Evolutionary conservation across 2,329 filamentous ascomycete species (phyloP).

Genomic region (Scorias spongiosa): DNA sequence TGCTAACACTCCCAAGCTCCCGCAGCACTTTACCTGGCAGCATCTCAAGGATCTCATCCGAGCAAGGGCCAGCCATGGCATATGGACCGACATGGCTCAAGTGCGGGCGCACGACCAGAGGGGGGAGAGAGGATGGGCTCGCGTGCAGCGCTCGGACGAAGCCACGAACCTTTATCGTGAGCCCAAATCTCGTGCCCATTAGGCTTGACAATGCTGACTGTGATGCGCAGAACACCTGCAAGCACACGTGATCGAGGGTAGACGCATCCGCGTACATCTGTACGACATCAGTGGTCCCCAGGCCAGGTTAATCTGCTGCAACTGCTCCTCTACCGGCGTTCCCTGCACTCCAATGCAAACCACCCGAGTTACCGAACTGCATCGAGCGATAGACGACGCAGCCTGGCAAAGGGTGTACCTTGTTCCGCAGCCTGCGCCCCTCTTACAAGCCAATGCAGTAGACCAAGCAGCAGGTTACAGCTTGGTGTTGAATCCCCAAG

Average conservation of each 20-base stretch:
- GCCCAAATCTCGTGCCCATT: background rate
- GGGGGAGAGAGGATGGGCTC: slow-evolving; percentile 11
- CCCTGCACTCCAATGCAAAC: background rate
- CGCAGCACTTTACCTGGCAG: slow-evolving; percentile 17
- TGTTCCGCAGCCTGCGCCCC: background rate
- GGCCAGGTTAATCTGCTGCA: slow-evolving; percentile 10
- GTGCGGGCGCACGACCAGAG: slow-evolving; percentile 9
- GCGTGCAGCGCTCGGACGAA: slow-evolving; percentile 12
- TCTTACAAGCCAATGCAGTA: background rate
- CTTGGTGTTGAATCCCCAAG: too few species aligned
- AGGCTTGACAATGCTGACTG: background rate
- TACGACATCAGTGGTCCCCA: slow-evolving; percentile 12
- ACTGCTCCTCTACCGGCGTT: slow-evolving; percentile 5
- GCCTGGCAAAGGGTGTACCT: slow-evolving; percentile 8
- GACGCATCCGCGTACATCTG: slow-evolving; percentile 12
- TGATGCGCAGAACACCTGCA: slow-evolving; percentile 12
- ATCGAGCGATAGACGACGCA: slow-evolving; percentile 5
- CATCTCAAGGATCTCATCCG: slow-evolving; percentile 18
- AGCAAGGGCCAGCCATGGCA: slow-evolving; percentile 12
- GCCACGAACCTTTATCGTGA: slow-evolving; percentile 13
- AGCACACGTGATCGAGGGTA: slow-evolving; percentile 8
- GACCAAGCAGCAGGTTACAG: background rate
- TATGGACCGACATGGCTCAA: slow-evolving; percentile 15
- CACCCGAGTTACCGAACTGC: slow-evolving; percentile 3
- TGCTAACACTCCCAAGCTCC: slow-evolving; percentile 8